Percentiles rank a stretch among this genome's conserved stretches.
These are phyloP conservation scores for Prunus mume DNA, from an alignment of 306 rosid species.

Conservation along the genomic window DNA sequence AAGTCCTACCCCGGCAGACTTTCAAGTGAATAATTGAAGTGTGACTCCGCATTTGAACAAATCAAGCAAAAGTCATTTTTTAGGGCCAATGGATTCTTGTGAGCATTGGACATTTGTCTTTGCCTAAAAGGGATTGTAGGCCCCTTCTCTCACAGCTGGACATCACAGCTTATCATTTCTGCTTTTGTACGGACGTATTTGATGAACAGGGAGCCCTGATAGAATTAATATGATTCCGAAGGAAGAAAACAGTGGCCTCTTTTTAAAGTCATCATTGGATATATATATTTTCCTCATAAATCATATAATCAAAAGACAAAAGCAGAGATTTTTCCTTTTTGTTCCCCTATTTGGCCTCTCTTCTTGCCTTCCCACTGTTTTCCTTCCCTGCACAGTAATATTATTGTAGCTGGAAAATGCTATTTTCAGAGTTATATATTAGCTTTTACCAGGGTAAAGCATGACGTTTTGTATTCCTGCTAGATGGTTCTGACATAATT, in stretches of 20 bases:
- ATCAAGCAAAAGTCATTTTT: background rate
- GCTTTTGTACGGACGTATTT: background rate
- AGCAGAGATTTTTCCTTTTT: no score
- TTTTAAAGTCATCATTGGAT: background rate
- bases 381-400: no score
- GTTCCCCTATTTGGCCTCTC: no score
- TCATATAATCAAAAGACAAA: no score
- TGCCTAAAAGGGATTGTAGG: background rate
- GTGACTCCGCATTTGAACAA: background rate
- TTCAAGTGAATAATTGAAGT: background rate
- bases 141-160: slow-evolving; percentile 5
- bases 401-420: no score
- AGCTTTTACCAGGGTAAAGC: no score
- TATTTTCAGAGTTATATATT: no score
- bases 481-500: no score
- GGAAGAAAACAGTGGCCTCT: background rate
- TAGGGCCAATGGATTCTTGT: background rate
- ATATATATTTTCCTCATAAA: no score
- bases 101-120: background rate
- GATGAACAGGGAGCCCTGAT: background rate
- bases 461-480: no score
- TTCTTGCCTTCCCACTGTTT: no score
- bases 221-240: background rate
- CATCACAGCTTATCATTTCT: background rate
- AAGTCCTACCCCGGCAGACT: background rate